phyloP scores from a whole-genome alignment of 1,284 basidiomycete genomes.

The Tetrapyrgos nigripes region DNA sequence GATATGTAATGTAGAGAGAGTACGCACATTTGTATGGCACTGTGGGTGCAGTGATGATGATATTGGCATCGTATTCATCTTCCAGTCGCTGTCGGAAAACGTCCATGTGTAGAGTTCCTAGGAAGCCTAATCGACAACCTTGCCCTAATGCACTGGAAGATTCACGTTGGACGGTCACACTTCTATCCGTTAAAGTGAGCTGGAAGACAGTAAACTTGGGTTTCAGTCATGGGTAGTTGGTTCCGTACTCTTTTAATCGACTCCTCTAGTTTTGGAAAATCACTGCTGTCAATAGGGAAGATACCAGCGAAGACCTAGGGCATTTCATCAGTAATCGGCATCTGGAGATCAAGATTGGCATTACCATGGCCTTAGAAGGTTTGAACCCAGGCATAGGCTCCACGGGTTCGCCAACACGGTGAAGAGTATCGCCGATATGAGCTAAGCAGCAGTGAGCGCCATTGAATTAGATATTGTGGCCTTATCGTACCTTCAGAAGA shows the following conservation, averaged over 20 bases:
- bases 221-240: slow-evolving; percentile 3
- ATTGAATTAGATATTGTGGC: slow-evolving; percentile 14
- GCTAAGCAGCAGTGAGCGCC: slow-evolving; percentile 55
- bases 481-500: slow-evolving; percentile 83
- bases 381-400: slow-evolving; percentile 93
- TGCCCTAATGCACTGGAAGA: slow-evolving; percentile 95
- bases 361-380: slow-evolving; percentile 92
- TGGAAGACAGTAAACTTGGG: slow-evolving; percentile 37
- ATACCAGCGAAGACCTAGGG: slow-evolving; percentile 91
- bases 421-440: slow-evolving; percentile 93
- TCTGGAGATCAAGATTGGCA: neutral
- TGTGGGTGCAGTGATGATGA: slow-evolving; percentile 92
- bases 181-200: slow-evolving; percentile 88
- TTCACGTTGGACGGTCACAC: slow-evolving; percentile 92
- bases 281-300: slow-evolving; percentile 91
- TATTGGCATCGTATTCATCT: slow-evolving; percentile 93
- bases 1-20: slow-evolving; percentile 1
- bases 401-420: slow-evolving; percentile 77
- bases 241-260: slow-evolving; percentile 85
- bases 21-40: slow-evolving; percentile 87
- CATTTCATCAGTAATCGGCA: slow-evolving; percentile 1
- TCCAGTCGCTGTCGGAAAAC: slow-evolving; percentile 96
- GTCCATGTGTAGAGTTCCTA: slow-evolving; percentile 97
- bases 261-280: slow-evolving; percentile 95
- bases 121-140: slow-evolving; percentile 93